Conservation (phyloP, 2,329 filamentous ascomycete genomes). For the Pseudocercospora pini-densiflorae region DNA sequence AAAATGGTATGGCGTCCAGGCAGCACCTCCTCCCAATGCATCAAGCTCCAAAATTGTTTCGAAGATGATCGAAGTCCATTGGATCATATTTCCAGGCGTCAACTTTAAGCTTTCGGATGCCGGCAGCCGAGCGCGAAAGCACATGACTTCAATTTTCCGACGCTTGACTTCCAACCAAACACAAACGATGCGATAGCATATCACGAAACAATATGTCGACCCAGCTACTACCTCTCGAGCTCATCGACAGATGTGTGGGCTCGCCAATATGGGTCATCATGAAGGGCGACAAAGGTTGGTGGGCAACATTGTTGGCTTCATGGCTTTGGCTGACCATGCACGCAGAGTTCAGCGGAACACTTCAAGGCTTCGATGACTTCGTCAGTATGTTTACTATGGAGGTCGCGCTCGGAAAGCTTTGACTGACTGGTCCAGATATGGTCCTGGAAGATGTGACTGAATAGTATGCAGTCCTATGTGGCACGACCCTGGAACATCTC, state of each 20-base stretch:
- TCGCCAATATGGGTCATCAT: constrained; percentile 99
- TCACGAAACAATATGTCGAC: constrained; percentile 30
- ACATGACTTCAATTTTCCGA: background rate
- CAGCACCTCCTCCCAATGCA: background rate
- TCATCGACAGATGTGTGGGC: constrained; percentile 98
- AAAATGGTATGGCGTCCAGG: background rate
- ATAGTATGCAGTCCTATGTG: constrained; percentile 63
- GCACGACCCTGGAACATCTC: constrained; percentile 5
- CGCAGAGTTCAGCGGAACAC: constrained; percentile 90
- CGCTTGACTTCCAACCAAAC: background rate
- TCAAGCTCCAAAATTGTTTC: background rate
- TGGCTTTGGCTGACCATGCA: constrained; percentile 8
- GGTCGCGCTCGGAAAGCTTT: no score
- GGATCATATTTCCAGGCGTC: background rate
- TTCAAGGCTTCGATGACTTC: constrained; percentile 98
- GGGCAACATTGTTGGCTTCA: background rate
- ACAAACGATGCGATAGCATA: constrained; percentile 6
- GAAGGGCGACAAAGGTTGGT: constrained; percentile 95
- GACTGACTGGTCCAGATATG: constrained; percentile 71
- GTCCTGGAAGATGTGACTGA: constrained; percentile 97
- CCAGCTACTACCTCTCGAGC: constrained; percentile 61
- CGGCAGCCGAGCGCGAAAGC: background rate
- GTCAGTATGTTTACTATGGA: no score
- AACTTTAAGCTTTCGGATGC: background rate
- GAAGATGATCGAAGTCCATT: background rate